Evolutionary conservation across 1,284 basidiomycete genomes (phyloP).

Genomic region (Cutaneotrichosporon sp.): DNA sequence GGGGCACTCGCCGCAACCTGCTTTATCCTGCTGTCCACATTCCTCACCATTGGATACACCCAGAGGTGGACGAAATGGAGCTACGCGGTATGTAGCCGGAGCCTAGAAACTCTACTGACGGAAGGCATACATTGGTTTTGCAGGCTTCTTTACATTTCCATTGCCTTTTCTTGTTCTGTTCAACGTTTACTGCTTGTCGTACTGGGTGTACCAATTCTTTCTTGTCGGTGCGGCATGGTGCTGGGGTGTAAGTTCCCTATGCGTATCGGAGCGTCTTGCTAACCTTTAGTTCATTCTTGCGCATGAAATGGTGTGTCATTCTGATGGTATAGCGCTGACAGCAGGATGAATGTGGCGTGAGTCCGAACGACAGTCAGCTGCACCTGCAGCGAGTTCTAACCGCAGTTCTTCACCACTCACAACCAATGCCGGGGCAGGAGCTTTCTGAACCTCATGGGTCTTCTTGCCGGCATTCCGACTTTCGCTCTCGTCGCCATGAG

Average conservation of each 20-base stretch:
- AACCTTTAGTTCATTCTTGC: constrained; percentile 10
- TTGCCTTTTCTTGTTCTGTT: constrained; percentile 35
- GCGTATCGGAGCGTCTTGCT: no score
- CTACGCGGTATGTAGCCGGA: no score
- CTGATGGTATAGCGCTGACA: neutral
- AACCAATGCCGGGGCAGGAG: neutral
- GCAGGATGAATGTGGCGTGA: no score
- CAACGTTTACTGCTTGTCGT: constrained; percentile 14
- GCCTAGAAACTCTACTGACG: no score
- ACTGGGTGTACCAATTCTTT: constrained; percentile 35
- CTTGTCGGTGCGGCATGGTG: constrained; percentile 37
- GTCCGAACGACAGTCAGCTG: no score
- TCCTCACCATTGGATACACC: no score
- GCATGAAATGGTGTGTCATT: constrained; percentile 27
- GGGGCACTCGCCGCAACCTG: no score
- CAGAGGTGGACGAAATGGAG: no score
- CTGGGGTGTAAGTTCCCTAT: constrained; percentile 17
- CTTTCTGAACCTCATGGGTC: constrained; percentile 1
- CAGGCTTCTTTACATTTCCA: constrained; percentile 38
- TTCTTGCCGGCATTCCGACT: constrained; percentile 58
- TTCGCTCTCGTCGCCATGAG: constrained; percentile 72
- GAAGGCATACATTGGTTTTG: constrained; percentile 31
- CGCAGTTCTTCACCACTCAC: no score
- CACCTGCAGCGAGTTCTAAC: no score
- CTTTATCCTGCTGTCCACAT: no score